Conservation (phyloP, 2,329 filamentous ascomycete species). For the Orbilia javanica region DNA sequence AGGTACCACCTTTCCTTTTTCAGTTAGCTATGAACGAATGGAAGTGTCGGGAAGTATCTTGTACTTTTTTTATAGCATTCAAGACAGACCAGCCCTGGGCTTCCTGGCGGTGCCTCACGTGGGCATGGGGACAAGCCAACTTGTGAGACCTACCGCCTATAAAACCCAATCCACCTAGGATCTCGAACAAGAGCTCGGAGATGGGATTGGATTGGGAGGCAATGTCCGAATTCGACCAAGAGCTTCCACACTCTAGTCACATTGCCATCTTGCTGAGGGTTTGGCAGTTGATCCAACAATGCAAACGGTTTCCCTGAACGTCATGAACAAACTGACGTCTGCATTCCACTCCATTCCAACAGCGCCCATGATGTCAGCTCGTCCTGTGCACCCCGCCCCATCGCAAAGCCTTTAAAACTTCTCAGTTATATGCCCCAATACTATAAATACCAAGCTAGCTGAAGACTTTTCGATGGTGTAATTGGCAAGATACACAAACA, state of each 20-base stretch:
- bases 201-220: slow-evolving; percentile 30
- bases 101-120: slow-evolving; percentile 33
- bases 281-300: slow-evolving; percentile 42
- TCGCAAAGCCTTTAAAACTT: neutral
- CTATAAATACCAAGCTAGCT: neutral
- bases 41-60: slow-evolving; percentile 32
- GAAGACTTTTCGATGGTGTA: slow-evolving; percentile 5
- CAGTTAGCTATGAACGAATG: neutral
- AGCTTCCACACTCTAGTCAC: slow-evolving; percentile 31
- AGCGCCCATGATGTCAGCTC: slow-evolving; percentile 35
- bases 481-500: neutral
- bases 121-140: slow-evolving; percentile 9
- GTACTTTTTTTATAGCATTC: slow-evolving; percentile 10
- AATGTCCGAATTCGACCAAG: slow-evolving; percentile 21
- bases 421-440: slow-evolving; percentile 7
- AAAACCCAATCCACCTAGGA: slow-evolving; percentile 9
- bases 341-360: neutral
- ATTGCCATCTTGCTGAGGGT: slow-evolving; percentile 22
- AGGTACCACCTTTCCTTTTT: slow-evolving; percentile 16
- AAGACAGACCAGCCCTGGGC: neutral
- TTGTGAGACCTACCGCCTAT: slow-evolving; percentile 42
- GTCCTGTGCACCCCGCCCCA: neutral
- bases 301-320: slow-evolving; percentile 6
- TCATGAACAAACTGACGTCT: neutral
- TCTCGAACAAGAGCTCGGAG: slow-evolving; percentile 37